These are phyloP conservation scores for Caloboletus inedulis DNA, from an alignment of 1,284 basidiomycete species.

Conservation along the genomic window DNA sequence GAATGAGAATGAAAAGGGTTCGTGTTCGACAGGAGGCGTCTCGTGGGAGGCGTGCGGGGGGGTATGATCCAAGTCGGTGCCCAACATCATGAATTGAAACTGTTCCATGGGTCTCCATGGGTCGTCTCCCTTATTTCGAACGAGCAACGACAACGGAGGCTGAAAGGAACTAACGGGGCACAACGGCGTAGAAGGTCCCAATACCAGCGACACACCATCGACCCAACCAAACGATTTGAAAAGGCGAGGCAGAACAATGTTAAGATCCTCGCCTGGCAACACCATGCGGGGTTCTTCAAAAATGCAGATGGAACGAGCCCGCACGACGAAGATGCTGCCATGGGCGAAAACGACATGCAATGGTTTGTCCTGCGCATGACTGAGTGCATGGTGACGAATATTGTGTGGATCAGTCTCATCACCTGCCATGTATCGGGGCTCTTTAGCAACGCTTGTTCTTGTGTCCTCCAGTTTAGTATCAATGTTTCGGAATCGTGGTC, in stretches of 20 bases:
- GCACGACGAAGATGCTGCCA: conserved; percentile 50
- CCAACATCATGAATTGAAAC: conserved; percentile 47
- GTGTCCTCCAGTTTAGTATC: conserved; percentile 51
- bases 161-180: conserved; percentile 1
- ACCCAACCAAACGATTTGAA: conserved; percentile 61
- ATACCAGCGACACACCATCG: conserved; percentile 49
- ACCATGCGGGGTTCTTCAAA: conserved; percentile 44
- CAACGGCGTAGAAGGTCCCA: conserved; percentile 18
- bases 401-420: conserved; percentile 6
- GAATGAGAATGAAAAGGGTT: conserved; percentile 40
- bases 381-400: conserved; percentile 16
- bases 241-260: conserved; percentile 38
- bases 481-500: conserved; percentile 49
- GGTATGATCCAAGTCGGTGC: conserved; percentile 7
- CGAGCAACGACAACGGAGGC: conserved; percentile 45
- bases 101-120: conserved; percentile 50
- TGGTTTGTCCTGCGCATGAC: conserved; percentile 39
- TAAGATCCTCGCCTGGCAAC: conserved; percentile 10
- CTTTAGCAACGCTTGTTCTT: conserved; percentile 44
- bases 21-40: conserved; percentile 21
- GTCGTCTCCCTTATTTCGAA: conserved; percentile 54
- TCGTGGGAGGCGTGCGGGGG: conserved; percentile 2
- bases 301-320: conserved; percentile 54
- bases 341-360: conserved; percentile 49
- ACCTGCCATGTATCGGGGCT: conserved; percentile 32